Base-by-base conservation (phyloP, 2,329 filamentous ascomycete species). In the Alternaria consortialis region DNA sequence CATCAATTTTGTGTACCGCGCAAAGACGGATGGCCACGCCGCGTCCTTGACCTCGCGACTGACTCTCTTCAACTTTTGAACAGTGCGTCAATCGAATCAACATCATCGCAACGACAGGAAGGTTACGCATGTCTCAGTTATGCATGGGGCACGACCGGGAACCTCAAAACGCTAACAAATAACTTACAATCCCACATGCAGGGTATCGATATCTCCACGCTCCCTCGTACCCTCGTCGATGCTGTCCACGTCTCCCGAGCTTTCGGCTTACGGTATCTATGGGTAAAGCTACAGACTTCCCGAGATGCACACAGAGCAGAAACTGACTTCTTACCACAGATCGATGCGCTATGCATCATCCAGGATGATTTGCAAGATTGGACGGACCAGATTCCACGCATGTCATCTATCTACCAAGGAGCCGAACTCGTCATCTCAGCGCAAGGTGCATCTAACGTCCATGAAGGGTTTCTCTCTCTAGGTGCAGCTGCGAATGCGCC, bases 101-200 rank as follows among this genome's bases (percentile, higher is more conserved):
- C 6, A 5, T 23, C 20, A 11, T 1, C 17, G 29, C 40, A 36
- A n/a, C 52, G 2, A 6, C 40, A 37, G 31, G 40, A 44, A 44
- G 52, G 40, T n/a, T 46, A 54, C 6, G 52, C 52, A 20, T 54
- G 52, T 44, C 52, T 54, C 20, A 54, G 52, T n/a, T 54, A 54
- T 31, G 52, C 31, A 27, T 54, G 52, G 40, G 52, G 52, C 12
- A 44, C 29, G 15, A 32, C 20, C 7, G 40, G 40, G 5, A 37
- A 36, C 6, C 12, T 54, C 13, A 34, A 32, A 34, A 54, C 40
- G 5, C 4, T 34, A 13, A 46, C 11, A 36, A 11, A 27, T 15
- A 54, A 44, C 27, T 17, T 54, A 6, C 15, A 17, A 25, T 36
- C 52, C 11, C 40, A 54, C 13, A 44, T 46, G 29, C 15, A 27